Evolutionary conservation across 2,329 filamentous ascomycete species (phyloP).

Genomic region (Hypoxylon sp.): DNA sequence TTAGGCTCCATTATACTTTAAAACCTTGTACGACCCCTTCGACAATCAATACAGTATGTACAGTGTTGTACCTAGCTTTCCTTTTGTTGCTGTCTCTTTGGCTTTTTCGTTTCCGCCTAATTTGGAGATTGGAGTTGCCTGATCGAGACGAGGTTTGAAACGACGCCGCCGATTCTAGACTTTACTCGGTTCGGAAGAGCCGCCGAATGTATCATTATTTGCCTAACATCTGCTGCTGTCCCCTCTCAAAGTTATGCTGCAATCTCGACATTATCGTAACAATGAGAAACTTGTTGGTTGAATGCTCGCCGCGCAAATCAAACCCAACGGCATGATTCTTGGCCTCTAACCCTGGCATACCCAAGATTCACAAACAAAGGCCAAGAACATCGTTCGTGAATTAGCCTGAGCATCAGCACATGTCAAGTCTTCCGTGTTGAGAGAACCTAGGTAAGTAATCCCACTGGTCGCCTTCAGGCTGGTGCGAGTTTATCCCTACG

Average conservation of each 20-base stretch:
- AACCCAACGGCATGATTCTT: slow-evolving; percentile 16
- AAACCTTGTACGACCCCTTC: slow-evolving; percentile 16
- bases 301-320: slow-evolving; percentile 13
- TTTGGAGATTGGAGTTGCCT: slow-evolving; percentile 32
- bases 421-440: slow-evolving; percentile 26
- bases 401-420: slow-evolving; percentile 21
- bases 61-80: slow-evolving; percentile 1
- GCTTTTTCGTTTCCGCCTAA: slow-evolving; percentile 21
- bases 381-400: slow-evolving; percentile 24
- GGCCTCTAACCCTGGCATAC: slow-evolving; percentile 4
- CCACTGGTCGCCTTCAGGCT: not conserved
- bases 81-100: slow-evolving; percentile 7
- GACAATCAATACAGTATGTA: slow-evolving; percentile 5
- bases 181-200: slow-evolving; percentile 23
- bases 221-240: slow-evolving; percentile 1
- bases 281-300: slow-evolving; percentile 1
- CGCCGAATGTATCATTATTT: slow-evolving; percentile 17
- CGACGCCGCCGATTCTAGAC: slow-evolving; percentile 23
- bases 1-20: not conserved
- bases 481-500: slow-evolving; percentile 5
- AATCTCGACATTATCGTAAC: slow-evolving; percentile 10
- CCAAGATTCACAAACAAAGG: slow-evolving; percentile 16
- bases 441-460: not conserved
- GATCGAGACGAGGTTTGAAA: slow-evolving; percentile 40
- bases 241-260: slow-evolving; percentile 6